Evolutionary conservation across 768 basidiomycete species (phyloP), one percentile per base, ranked within the genome.

Genomic region (Boletus reticuloceps): DNA sequence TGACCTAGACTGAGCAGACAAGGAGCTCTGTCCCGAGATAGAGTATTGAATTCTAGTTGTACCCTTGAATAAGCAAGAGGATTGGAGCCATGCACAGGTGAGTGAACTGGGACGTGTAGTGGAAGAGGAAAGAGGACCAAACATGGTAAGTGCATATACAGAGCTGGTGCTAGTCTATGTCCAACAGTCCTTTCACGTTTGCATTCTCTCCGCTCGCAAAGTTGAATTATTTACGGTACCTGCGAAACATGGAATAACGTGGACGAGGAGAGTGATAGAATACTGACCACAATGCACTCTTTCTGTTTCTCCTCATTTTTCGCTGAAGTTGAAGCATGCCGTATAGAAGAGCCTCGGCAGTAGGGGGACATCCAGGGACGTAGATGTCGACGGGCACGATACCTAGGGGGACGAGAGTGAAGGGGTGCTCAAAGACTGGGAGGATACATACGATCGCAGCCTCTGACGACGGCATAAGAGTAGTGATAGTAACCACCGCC

Each of bases 311-410:
- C 64, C 94, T 78, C 91, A 97, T 97, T 80, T 98, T 98, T 53
- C 94, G 85, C 74, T 97, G 94, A 47, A 98, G 82, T 71, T 98
- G 94, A 44, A 98, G 82, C 93, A 97, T 93, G 47, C 94, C 94
- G 65, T 95, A 97, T 58, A 98, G 79, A 39, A 98, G 80, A 14
- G 97, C 97, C 72, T 99, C 97, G n/a, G 97, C 96, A 4, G 90
- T 93, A 10, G 89, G 90, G 20, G 89, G 91, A 72, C 94, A 97
- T 0, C 95, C 96, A 22, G 95, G 96, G 8, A 98, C 96, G 69
- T 98, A 98, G 53, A 98, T 94, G 70, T 98, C 96, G 43, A 99
- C 95, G 5, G 97, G 97, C 6, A 99, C 95, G 64, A 99, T 96
- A 47, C 90, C 90, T 92, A 60, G 2, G 50, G 37, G 34, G n/a